Conservation (phyloP, 2,329 filamentous ascomycete species). For the Verticillium nonalfalfae region DNA sequence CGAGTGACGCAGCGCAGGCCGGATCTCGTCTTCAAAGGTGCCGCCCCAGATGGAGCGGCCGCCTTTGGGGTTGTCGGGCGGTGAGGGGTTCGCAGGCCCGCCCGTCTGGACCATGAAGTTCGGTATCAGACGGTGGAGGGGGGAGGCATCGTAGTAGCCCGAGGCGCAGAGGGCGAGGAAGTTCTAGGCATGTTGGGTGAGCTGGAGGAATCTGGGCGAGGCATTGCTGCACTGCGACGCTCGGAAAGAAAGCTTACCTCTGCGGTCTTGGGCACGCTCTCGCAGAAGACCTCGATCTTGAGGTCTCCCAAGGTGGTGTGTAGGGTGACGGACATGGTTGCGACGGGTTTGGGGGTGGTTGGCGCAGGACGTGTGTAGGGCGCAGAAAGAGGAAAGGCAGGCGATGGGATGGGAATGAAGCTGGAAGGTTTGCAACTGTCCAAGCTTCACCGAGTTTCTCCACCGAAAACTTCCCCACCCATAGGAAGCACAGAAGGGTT, state of each 20-base stretch:
- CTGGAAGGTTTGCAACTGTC: background rate
- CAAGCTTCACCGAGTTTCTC: background rate
- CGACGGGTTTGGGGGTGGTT: background rate
- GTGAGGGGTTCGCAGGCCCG: conserved; percentile 45
- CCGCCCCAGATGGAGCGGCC: conserved; percentile 68
- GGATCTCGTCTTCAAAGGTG: conserved; percentile 76
- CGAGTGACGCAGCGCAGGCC: conserved; percentile 61
- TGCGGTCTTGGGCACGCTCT: conserved; percentile 86
- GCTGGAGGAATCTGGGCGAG: background rate
- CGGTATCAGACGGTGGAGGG: conserved; percentile 75
- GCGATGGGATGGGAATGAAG: conserved; percentile 7
- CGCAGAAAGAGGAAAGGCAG: background rate
- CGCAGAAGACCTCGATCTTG: conserved; percentile 95
- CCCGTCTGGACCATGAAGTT: conserved; percentile 78
- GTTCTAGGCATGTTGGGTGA: conserved; percentile 53
- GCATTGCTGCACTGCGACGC: background rate
- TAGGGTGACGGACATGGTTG: conserved; percentile 60
- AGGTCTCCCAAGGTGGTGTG: conserved; percentile 86
- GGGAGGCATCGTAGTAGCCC: conserved; percentile 66
- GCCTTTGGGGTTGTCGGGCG: conserved; percentile 56
- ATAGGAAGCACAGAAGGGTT: too few relatives aligned
- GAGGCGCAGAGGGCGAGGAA: conserved; percentile 83
- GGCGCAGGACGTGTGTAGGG: background rate
- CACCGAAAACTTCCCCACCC: background rate
- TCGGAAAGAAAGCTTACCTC: conserved; percentile 47